Evolutionary conservation across 2,329 filamentous ascomycete genomes (phyloP), one percentile per base, ranked within the genome.

Genomic region (Cercospora sojina): DNA sequence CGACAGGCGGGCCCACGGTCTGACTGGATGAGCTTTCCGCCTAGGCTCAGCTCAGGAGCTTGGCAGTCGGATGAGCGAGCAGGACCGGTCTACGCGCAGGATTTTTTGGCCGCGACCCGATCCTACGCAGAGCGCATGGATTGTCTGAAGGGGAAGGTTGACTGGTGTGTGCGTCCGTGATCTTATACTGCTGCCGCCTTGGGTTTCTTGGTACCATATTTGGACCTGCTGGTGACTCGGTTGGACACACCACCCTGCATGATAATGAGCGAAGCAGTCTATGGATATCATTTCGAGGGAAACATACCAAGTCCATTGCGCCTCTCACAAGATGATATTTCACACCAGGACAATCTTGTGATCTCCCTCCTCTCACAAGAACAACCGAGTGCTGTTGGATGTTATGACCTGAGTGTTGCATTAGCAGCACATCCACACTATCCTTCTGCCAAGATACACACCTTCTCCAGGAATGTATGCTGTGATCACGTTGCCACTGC

Each of bases 351-450:
- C 95, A 99, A 88, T 99, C 95, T 86, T 98, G 95, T 71, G 88
- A 89, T 78, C 95, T 86, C 2, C 95, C 95, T 66, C 95, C 95
- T 72, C 95, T 86, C n/a, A 99, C 93, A 72, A 98, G 84, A 64
- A 99, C 95, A 56, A 99, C 95, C 74, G 91, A 96, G 84, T 99
- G 96, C 85, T 98, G 95, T 85, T 98, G 94, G 72, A 98, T 93
- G 80, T 98, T 99, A 82, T 99, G 95, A 58, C 95, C 86, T 88
- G 31, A 25, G 8, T 6, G 13, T 25, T 27, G 23, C 47, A 23
- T 57, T n/a, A 63, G 72, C 25, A 20, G 3, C 10, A 5, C 12
- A 49, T 38, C 59, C 62, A 72, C 59, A 73, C 65, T 64, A 53
- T n/a, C n/a, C 12, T 6, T 18, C n/a, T 25, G 23, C 20, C 51